These are phyloP conservation scores for Penicillium aurantiogriseum DNA, from an alignment of 2,329 filamentous ascomycete species.

Conservation along the genomic window DNA sequence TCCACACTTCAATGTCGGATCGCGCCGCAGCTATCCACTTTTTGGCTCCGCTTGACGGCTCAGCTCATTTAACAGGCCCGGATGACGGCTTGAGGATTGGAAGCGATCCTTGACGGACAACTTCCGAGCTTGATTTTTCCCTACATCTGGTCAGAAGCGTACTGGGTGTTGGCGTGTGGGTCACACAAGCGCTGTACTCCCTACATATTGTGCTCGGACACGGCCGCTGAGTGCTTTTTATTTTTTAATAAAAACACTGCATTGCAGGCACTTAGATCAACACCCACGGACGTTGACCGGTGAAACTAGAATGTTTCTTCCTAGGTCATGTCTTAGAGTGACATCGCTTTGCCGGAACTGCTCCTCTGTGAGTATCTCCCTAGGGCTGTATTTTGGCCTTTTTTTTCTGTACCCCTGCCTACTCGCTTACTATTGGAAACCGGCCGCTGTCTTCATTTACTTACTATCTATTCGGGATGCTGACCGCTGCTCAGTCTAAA, in stretches of 20 bases:
- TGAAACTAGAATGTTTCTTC: slow-evolving; percentile 15
- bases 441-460: neutral
- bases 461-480: slow-evolving; percentile 19
- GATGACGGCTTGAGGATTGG: neutral
- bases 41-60: slow-evolving; percentile 12
- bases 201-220: slow-evolving; percentile 7
- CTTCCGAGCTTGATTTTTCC: slow-evolving; percentile 14
- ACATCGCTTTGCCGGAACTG: slow-evolving; percentile 10
- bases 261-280: slow-evolving; percentile 6
- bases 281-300: slow-evolving; percentile 19
- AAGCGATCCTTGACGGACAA: slow-evolving; percentile 17
- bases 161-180: slow-evolving; percentile 7
- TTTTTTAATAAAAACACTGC: slow-evolving; percentile 7
- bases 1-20: slow-evolving; percentile 15
- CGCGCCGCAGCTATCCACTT: slow-evolving; percentile 10
- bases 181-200: neutral
- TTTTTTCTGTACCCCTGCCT: neutral
- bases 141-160: neutral
- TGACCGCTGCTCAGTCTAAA: slow-evolving; percentile 26
- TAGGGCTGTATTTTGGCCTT: neutral
- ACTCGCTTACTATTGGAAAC: neutral
- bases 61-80: slow-evolving; percentile 1
- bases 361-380: slow-evolving; percentile 15
- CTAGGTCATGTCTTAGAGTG: slow-evolving; percentile 10
- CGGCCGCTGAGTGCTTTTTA: slow-evolving; percentile 12